Conservation (phyloP, 75 land plant genomes). For the Isoetes taiwanensis region DNA sequence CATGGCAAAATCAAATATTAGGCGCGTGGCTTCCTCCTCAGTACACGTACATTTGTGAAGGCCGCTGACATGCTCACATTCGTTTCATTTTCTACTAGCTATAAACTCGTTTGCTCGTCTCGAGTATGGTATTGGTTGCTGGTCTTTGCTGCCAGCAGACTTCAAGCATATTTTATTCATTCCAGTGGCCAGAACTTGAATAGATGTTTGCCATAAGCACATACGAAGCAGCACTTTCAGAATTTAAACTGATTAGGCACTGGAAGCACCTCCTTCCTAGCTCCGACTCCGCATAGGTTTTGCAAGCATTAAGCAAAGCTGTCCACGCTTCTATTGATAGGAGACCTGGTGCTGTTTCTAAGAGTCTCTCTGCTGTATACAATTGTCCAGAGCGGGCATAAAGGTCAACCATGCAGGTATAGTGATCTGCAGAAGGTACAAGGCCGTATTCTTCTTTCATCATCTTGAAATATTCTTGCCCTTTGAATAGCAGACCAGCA, state of each 20-base stretch:
- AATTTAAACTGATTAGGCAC: not conserved
- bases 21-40: too few relatives aligned
- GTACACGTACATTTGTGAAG: too few relatives aligned
- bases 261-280: not conserved
- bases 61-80: too few relatives aligned
- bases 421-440: not conserved
- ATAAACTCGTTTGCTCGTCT: too few relatives aligned
- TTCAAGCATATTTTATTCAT: too few relatives aligned
- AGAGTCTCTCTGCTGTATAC: not conserved
- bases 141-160: too few relatives aligned
- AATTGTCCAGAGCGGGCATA: not conserved
- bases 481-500: not conserved
- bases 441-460: slow-evolving; percentile 2
- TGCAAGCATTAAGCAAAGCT: slow-evolving; percentile 6
- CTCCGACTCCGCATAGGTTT: not conserved
- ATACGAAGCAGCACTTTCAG: not conserved
- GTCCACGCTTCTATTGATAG: not conserved
- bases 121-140: too few relatives aligned
- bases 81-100: too few relatives aligned
- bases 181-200: too few relatives aligned
- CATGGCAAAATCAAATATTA: too few relatives aligned
- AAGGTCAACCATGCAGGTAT: slow-evolving; percentile 1
- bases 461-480: not conserved
- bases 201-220: slow-evolving; percentile 8
- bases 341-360: not conserved